Base-by-base conservation (phyloP, 2,329 filamentous ascomycete genomes). In the Penicillium paneum region DNA sequence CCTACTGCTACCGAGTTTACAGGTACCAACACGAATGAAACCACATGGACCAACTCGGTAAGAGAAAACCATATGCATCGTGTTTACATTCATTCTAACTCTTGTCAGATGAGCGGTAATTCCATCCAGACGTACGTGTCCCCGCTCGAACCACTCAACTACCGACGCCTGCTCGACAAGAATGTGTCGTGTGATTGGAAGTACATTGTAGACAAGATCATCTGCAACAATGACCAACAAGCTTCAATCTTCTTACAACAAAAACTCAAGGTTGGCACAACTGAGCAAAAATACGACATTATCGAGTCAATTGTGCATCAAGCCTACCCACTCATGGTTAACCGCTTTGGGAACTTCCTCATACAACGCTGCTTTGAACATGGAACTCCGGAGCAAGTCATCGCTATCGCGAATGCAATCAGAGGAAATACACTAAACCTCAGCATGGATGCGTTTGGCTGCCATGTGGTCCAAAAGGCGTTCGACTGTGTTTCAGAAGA, bases 351-450 rank as follows among this genome's bases (percentile, higher is more conserved):
- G 36, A 99, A 99, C 77, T 99, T 99, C 72, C 82, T 99, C 51
- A 91, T 99, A 44, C 94, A 99, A 76, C 91, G 94, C 67, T 99
- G 94, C 81, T 99, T 99, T 71, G 95, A 99, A 75, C 94, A 99
- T 71, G 94, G 95, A 47, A 96, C 92, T 13, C 86, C 90, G 0
- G 92, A 97, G 66, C 94, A 99, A 74, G 87, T 99, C 64, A 86
- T 96, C 72, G 89, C 91, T 64, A 99, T 99, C 73, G 94, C 94
- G 29, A 88, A 95, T 71, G 87, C 91, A 28, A 97, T 99, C 67
- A 88, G 92, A 64, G 93, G 93, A 53, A 96, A 96, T 67, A 97
- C 93, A 13, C 81, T 99, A 62, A 94, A 85, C 59, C 83, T 99
- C 47, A 97, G 93, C 60, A 97, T 97, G 93, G 95, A 99, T 72